Conservation (phyloP, 345 rosid species). For the Adansonia digitata region DNA sequence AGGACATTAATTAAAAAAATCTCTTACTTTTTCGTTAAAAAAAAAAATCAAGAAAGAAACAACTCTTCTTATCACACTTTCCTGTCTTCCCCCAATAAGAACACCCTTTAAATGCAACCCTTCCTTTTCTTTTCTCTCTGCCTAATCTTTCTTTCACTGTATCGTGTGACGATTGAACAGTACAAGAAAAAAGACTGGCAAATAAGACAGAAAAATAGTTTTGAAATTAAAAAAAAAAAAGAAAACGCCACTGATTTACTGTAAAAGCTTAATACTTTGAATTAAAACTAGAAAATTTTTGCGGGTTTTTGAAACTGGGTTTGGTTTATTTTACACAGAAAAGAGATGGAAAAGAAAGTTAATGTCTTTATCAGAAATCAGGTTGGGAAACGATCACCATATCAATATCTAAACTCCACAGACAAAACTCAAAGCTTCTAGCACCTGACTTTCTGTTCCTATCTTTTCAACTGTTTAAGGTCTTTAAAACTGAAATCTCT, state of each 20-base stretch:
- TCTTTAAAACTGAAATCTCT: not conserved
- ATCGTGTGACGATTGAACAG: conserved; percentile 4
- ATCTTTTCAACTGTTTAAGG: not conserved
- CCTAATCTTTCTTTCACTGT: not conserved
- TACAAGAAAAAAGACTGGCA: not conserved
- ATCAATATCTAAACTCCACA: too few species aligned
- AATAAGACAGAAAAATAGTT: not conserved
- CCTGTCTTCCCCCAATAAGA: conserved; percentile 2
- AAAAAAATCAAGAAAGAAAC: not conserved
- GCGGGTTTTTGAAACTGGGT: conserved; percentile 15
- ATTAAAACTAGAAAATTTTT: not conserved
- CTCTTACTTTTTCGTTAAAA: conserved; percentile 11
- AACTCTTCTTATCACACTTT: conserved; percentile 9
- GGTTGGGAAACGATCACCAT: conserved; percentile 30
- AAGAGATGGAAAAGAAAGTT: conserved; percentile 7
- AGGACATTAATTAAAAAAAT: not conserved
- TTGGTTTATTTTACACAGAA: conserved; percentile 11
- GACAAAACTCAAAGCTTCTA: too few species aligned
- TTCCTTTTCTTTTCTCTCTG: not conserved
- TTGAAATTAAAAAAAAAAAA: not conserved
- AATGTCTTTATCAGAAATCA: conserved; percentile 32
- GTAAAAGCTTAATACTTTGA: not conserved
- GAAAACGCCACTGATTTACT: not conserved
- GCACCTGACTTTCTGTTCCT: not conserved
- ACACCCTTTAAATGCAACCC: conserved; percentile 4